These are phyloP conservation scores for Fusarium sp. DNA, from an alignment of 2,329 filamentous ascomycete species.

Conservation along the genomic window DNA sequence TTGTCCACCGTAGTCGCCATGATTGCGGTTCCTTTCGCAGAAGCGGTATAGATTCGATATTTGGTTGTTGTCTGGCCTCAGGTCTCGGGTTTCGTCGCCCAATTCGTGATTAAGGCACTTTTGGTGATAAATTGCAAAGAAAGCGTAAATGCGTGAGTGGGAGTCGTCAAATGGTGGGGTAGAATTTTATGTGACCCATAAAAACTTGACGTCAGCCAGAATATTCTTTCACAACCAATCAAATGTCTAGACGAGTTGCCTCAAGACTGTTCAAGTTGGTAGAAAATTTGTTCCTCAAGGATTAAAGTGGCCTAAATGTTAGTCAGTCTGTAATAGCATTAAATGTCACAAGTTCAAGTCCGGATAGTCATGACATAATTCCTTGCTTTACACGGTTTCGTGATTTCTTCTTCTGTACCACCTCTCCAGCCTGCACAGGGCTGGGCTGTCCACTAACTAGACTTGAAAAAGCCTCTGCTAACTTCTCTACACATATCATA, in stretches of 20 bases:
- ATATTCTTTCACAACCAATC: slow-evolving; percentile 22
- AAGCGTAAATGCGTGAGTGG: slow-evolving; percentile 40
- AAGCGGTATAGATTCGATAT: slow-evolving; percentile 23
- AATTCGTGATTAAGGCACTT: slow-evolving; percentile 34
- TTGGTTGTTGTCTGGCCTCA: slow-evolving; percentile 28
- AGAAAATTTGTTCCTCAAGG: background rate
- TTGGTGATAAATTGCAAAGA: slow-evolving; percentile 41
- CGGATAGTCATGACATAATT: background rate
- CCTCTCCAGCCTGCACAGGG: slow-evolving; percentile 10
- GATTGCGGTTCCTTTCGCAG: slow-evolving; percentile 52
- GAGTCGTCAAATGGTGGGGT: slow-evolving; percentile 51
- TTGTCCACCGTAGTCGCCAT: slow-evolving; percentile 99
- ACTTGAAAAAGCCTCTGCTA: slow-evolving; percentile 12
- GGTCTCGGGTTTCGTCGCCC: slow-evolving; percentile 33
- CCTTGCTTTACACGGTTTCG: slow-evolving; percentile 18
- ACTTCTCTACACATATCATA: slow-evolving; percentile 21
- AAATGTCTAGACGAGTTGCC: slow-evolving; percentile 2
- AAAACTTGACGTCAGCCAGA: slow-evolving; percentile 50
- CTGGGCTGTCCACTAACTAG: slow-evolving; percentile 1
- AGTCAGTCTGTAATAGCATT: background rate
- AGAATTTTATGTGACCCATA: slow-evolving; percentile 22
- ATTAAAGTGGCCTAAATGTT: background rate
- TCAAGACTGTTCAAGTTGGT: background rate
- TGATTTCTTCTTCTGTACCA: slow-evolving; percentile 28
- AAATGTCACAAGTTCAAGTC: background rate